Evolutionary conservation across 2,329 filamentous ascomycete species (phyloP), one percentile per base, ranked within the genome.

Genomic region (Cladosporium sp.): DNA sequence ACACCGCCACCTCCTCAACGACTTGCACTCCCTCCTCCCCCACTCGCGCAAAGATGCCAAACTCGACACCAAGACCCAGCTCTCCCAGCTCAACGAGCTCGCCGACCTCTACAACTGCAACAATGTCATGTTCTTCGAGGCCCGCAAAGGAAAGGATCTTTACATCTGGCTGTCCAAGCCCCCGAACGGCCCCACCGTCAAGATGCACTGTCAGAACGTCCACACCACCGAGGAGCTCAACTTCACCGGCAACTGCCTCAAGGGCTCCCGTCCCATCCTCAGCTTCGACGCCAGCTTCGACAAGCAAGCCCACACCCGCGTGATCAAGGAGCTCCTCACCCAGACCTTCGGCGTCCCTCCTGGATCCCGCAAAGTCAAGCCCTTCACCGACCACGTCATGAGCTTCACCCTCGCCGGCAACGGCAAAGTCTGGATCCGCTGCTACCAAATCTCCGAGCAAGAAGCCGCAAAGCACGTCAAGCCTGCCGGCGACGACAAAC

Each of bases 201-300:
- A 90, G 73, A 85, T 95, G 78, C 91, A 95, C 75, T 83, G 92
- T 60, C 91, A 95, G 60, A 78, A 78, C 65, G 67, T 97, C 75
- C 93, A 97, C 81, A 97, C 94, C 11, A 97, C 96, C 92, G 92
- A 94, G 75, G 95, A 99, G 79, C 84, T 99, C 39, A 92, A 97
- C 75, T 98, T 99, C 78, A 93, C 93, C 18, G 95, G 95, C 63
- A 99, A 99, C 83, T 97, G 93, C 77, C 83, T 98, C 67, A 97
- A 97, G 80, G 95, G 95, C 66, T 95, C 92, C 30, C 85, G 95
- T 39, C 94, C 95, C 1, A 84, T 99, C 46, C 88, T 99, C 65
- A 95, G 92, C 39, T 99, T 99, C 78, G 95, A 98, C 77, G 86
- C 87, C 62, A 87, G 88, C 21, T 99, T 99, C 79, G 74, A 77